These are phyloP conservation scores for Corymbia citriodora DNA, from an alignment of 441 rosid genomes.

Conservation along the genomic window DNA sequence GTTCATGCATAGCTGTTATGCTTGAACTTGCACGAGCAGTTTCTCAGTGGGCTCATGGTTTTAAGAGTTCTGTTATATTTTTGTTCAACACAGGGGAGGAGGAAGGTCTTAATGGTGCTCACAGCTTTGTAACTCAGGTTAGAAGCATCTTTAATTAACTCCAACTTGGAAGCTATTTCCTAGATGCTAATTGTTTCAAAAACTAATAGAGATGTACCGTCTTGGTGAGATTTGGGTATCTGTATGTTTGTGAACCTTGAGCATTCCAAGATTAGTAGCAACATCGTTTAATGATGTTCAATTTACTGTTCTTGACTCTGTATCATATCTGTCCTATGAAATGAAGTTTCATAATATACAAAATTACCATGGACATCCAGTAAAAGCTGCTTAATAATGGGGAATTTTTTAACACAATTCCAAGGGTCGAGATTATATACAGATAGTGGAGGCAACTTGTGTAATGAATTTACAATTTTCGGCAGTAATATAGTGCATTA, in stretches of 20 bases:
- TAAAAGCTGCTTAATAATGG: neutral
- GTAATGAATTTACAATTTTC: neutral
- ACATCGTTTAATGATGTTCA: neutral
- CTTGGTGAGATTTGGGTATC: neutral
- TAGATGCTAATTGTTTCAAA: no score
- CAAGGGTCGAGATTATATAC: neutral
- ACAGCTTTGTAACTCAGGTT: conserved; percentile 97
- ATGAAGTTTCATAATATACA: neutral
- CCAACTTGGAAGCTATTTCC: no score
- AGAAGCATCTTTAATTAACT: neutral
- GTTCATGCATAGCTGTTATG: conserved; percentile 96
- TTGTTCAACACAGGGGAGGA: conserved; percentile 94
- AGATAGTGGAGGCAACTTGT: neutral
- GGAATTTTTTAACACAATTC: neutral
- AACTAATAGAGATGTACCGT: neutral
- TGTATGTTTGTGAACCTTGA: neutral
- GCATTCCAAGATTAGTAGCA: neutral
- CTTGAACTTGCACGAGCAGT: conserved; percentile 89
- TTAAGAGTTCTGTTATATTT: conserved; percentile 80
- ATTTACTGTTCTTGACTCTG: neutral
- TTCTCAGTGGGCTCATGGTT: conserved; percentile 96
- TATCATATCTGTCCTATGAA: neutral
- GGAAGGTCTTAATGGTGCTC: conserved; percentile 97
- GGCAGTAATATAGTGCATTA: neutral
- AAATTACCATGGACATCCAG: neutral